Conservation (phyloP, 1,284 basidiomycete species). For the Cutaneotrichosporon sp. region DNA sequence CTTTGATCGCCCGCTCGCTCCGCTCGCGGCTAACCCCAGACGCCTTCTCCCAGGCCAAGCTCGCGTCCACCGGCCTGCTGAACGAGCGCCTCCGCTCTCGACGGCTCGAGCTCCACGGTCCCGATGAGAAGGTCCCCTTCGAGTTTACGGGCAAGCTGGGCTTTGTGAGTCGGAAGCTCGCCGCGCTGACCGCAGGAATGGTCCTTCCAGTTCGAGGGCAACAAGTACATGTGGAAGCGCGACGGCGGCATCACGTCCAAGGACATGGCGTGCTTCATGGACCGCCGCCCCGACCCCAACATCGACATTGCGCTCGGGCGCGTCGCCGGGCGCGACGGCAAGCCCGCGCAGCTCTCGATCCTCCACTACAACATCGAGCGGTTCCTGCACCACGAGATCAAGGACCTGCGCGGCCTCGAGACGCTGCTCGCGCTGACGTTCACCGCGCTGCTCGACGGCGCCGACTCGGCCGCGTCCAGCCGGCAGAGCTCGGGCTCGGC, state of each 20-base stretch:
- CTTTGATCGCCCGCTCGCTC: too few species aligned
- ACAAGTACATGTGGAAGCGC: constrained; percentile 49
- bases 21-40: constrained; percentile 29
- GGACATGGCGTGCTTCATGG: constrained; percentile 49
- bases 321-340: constrained; percentile 34
- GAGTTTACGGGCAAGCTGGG: constrained; percentile 45
- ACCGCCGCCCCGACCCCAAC: constrained; percentile 49
- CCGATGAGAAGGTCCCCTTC: constrained; percentile 46
- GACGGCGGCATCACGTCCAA: constrained; percentile 35
- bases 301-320: constrained; percentile 47
- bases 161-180: constrained; percentile 20
- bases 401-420: constrained; percentile 49
- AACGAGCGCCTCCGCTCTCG: constrained; percentile 41
- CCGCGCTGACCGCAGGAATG: constrained; percentile 34
- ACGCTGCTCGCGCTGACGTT: constrained; percentile 36
- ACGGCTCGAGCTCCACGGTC: constrained; percentile 48
- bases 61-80: constrained; percentile 40
- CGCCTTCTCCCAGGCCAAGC: constrained; percentile 41
- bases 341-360: constrained; percentile 45
- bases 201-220: constrained; percentile 50
- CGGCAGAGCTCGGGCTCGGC: background rate
- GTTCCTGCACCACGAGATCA: constrained; percentile 44
- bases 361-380: constrained; percentile 53
- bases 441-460: background rate
- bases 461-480: background rate